phyloP scores from a whole-genome alignment of 495 filamentous ascomycete genomes.

The Rhizodiscina lignyota region DNA sequence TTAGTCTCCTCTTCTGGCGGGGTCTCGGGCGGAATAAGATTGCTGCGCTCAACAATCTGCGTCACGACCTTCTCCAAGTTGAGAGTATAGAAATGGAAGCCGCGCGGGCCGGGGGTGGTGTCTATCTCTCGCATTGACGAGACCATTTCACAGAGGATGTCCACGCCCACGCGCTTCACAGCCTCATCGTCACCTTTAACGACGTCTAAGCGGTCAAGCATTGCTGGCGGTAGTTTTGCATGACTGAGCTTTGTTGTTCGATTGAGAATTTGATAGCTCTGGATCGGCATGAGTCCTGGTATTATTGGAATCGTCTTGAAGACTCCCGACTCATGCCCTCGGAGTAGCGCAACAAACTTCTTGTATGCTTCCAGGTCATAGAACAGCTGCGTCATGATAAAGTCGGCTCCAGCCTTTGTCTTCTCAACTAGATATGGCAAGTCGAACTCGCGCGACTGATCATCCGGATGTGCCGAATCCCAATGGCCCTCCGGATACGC shows the following conservation, averaged over 20 bases:
- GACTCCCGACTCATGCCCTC: slow-evolving; percentile 66
- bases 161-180: slow-evolving; percentile 53
- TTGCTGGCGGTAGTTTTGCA: slow-evolving; percentile 53
- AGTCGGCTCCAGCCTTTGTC: slow-evolving; percentile 80
- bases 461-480: slow-evolving; percentile 66
- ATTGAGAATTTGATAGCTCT: slow-evolving; percentile 90
- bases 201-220: slow-evolving; percentile 56
- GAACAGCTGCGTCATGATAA: slow-evolving; percentile 98
- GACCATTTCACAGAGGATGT: slow-evolving; percentile 54
- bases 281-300: slow-evolving; percentile 91
- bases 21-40: slow-evolving; percentile 47
- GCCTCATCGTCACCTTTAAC: slow-evolving; percentile 83
- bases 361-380: slow-evolving; percentile 75
- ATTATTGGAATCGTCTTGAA: slow-evolving; percentile 86
- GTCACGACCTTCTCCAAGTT: slow-evolving; percentile 94
- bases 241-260: slow-evolving; percentile 92
- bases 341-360: slow-evolving; percentile 58
- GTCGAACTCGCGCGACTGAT: slow-evolving; percentile 65
- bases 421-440: slow-evolving; percentile 86
- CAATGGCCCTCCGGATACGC: slow-evolving; percentile 92
- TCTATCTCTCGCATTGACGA: slow-evolving; percentile 23
- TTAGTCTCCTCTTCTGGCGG: slow-evolving; percentile 13
- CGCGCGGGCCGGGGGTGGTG: slow-evolving; percentile 38
- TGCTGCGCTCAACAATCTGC: slow-evolving; percentile 71
- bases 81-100: slow-evolving; percentile 95